Evolutionary conservation across 139 green algal genomes (phyloP).

Genomic region (Bryopsis sp.): DNA sequence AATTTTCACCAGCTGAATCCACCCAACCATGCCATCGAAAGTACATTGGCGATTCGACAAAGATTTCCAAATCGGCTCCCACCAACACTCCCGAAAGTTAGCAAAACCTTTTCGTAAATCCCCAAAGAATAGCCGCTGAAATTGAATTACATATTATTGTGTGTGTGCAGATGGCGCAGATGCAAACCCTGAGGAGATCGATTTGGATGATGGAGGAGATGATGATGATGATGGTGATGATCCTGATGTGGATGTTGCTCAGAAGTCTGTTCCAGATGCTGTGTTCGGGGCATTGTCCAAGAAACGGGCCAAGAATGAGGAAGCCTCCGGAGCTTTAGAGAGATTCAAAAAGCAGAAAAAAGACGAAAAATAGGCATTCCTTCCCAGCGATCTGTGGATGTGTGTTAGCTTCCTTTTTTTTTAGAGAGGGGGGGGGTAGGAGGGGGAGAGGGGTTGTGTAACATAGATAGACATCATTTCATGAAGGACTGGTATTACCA

Average conservation of each 20-base stretch:
- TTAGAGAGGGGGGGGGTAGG: no score
- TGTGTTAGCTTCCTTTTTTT: no score
- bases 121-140: neutral
- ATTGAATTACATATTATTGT: neutral
- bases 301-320: no score
- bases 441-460: no score
- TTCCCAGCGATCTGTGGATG: no score
- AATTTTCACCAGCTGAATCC: neutral
- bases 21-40: neutral
- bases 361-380: no score
- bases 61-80: neutral
- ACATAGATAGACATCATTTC: no score
- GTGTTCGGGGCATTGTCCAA: constrained; percentile 82
- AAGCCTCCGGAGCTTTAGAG: no score
- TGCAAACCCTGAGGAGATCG: constrained; percentile 91
- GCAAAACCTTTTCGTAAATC: neutral
- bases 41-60: neutral
- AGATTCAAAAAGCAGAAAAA: no score
- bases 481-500: no score
- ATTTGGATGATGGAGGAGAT: constrained; percentile 58
- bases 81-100: neutral
- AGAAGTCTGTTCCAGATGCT: constrained; percentile 67
- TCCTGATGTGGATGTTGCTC: constrained; percentile 44
- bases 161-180: constrained; percentile 12
- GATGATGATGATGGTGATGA: constrained; percentile 35